Evolutionary conservation across 805 yeast genomes (phyloP).

Genomic region (Pichia occidentalis): DNA sequence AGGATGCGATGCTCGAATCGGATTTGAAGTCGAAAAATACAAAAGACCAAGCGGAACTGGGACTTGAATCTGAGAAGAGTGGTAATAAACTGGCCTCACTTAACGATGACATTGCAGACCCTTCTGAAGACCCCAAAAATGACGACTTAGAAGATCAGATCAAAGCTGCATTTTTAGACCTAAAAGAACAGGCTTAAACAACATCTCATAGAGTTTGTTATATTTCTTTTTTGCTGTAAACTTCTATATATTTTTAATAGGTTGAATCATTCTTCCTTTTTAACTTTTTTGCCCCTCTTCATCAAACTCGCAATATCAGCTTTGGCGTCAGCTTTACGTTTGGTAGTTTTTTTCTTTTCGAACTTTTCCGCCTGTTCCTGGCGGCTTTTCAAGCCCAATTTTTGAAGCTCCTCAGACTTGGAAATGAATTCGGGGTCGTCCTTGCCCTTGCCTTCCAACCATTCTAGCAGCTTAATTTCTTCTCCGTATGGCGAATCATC

Average conservation of each 20-base stretch:
- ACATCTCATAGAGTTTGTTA: no score
- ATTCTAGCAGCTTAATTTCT: conserved; percentile 76
- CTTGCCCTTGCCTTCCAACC: conserved; percentile 54
- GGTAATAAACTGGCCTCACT: no score
- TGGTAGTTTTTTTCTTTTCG: conserved; percentile 42
- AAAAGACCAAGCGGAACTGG: conserved; percentile 1
- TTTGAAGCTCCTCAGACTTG: conserved; percentile 44
- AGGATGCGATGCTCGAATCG: conserved; percentile 10
- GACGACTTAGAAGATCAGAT: no score
- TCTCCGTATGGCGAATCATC: conserved; percentile 67
- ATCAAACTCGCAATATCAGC: conserved; percentile 23
- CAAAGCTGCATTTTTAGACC: no score
- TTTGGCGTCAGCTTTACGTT: conserved; percentile 20
- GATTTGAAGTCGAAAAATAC: not conserved
- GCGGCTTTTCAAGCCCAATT: conserved; percentile 62
- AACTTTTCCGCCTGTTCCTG: conserved; percentile 60
- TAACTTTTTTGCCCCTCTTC: conserved; percentile 17
- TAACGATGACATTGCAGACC: no score
- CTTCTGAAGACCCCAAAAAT: no score
- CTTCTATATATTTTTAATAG: no score
- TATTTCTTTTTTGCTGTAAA: not conserved
- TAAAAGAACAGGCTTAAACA: no score
- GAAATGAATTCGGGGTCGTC: conserved; percentile 51
- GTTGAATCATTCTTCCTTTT: conserved; percentile 14
- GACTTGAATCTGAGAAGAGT: conserved; percentile 12